Conservation (phyloP, 208 protist genomes). For the Trypanosoma cruzi region DNA sequence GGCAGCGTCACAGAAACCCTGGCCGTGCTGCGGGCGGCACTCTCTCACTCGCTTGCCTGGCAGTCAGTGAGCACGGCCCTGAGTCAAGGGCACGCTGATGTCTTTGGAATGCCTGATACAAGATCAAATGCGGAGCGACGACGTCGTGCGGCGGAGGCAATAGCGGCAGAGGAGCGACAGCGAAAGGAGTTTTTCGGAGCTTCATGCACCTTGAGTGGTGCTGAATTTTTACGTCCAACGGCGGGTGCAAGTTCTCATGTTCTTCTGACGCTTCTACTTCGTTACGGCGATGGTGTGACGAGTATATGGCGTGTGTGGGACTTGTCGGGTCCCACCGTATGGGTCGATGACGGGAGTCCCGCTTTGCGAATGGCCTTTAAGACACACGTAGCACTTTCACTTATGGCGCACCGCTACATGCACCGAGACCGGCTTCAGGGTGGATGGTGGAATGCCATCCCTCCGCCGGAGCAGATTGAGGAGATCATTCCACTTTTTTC, state of each 20-base stretch:
- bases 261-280: slow-evolving; percentile 27
- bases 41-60: slow-evolving; percentile 29
- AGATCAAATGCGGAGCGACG: slow-evolving; percentile 3
- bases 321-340: slow-evolving; percentile 16
- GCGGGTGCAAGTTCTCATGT: slow-evolving; percentile 19
- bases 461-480: slow-evolving; percentile 18
- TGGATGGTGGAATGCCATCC: slow-evolving; percentile 14
- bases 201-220: not conserved
- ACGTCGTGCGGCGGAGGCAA: slow-evolving; percentile 2
- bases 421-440: slow-evolving; percentile 22
- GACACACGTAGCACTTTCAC: slow-evolving; percentile 18
- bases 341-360: slow-evolving; percentile 10
- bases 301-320: slow-evolving; percentile 32
- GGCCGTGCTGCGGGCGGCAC: slow-evolving; percentile 19
- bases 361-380: slow-evolving; percentile 12
- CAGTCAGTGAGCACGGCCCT: not conserved
- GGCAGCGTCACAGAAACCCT: slow-evolving; percentile 18
- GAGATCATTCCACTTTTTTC: slow-evolving; percentile 25
- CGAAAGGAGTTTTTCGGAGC: not conserved
- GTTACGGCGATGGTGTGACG: not conserved
- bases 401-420: slow-evolving; percentile 21
- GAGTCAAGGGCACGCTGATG: slow-evolving; percentile 5
- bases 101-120: slow-evolving; percentile 3
- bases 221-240: slow-evolving; percentile 16
- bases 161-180: not conserved